Percentiles rank a stretch among this genome's conserved stretches.
These are phyloP conservation scores for Rhizoclosmatium sp. DNA, from an alignment of 192 early-diverging fungal species.

Conservation along the genomic window DNA sequence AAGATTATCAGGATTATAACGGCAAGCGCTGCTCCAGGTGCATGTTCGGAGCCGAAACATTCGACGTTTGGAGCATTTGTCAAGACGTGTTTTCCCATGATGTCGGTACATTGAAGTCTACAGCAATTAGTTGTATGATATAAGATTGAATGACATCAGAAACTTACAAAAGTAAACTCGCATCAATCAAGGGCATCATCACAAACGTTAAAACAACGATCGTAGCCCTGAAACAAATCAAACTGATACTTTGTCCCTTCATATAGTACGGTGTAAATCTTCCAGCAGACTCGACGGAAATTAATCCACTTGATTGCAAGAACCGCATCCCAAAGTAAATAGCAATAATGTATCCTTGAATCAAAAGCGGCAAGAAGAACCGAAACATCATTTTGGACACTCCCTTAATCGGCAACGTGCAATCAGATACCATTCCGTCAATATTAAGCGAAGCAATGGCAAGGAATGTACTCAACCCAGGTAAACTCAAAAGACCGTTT, in stretches of 20 bases:
- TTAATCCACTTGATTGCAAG: constrained; percentile 13
- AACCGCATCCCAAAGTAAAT: constrained; percentile 25
- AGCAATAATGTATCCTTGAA: constrained; percentile 12
- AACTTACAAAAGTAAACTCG: constrained; percentile 16
- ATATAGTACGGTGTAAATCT: constrained; percentile 26
- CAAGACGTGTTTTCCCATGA: constrained; percentile 24
- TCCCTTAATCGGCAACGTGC: constrained; percentile 23
- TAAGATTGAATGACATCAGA: not conserved
- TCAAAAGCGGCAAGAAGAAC: constrained; percentile 29
- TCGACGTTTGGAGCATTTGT: not conserved
- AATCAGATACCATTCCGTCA: constrained; percentile 36
- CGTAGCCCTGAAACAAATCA: constrained; percentile 32
- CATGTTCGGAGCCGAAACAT: constrained; percentile 8
- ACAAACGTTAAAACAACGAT: constrained; percentile 30
- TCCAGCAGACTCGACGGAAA: not conserved
- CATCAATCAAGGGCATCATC: constrained; percentile 38
- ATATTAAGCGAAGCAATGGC: constrained; percentile 26
- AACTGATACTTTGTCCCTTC: constrained; percentile 14
- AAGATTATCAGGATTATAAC: constrained; percentile 27
- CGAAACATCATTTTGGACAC: constrained; percentile 31
- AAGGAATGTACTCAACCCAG: constrained; percentile 24
- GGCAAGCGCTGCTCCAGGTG: constrained; percentile 9
- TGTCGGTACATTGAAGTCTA: constrained; percentile 26
- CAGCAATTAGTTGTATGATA: not conserved
- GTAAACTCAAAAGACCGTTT: not conserved